These are phyloP conservation scores for Sporobolomyces pararoseus DNA, from an alignment of 768 basidiomycete genomes.

Conservation along the genomic window DNA sequence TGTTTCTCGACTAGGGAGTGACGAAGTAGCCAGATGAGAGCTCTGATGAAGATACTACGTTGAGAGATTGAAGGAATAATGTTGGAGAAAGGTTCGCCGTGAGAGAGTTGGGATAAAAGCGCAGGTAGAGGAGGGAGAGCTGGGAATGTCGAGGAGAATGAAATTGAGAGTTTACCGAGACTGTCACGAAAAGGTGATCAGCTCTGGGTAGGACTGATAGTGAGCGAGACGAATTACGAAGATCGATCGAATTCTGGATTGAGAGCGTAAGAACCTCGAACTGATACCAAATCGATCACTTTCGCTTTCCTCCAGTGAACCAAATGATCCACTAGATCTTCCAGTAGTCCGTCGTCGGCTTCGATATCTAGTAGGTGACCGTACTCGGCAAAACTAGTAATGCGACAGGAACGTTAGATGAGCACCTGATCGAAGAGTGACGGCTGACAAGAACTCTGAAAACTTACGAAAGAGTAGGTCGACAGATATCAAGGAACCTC, in stretches of 20 bases:
- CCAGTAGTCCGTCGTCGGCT: constrained; percentile 55
- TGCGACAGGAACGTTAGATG: too few species aligned
- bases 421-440: background rate
- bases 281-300: constrained; percentile 74
- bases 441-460: background rate
- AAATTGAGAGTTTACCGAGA: constrained; percentile 56
- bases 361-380: constrained; percentile 78
- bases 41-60: constrained; percentile 69
- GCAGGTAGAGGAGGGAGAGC: constrained; percentile 67
- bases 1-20: constrained; percentile 77
- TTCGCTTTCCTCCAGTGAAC: constrained; percentile 86
- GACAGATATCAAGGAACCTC: constrained; percentile 66
- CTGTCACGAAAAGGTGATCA: too few species aligned
- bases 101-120: constrained; percentile 71
- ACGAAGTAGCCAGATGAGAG: constrained; percentile 86
- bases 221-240: constrained; percentile 50
- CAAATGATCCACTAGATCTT: constrained; percentile 74
- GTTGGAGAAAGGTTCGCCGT: constrained; percentile 68
- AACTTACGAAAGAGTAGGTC: constrained; percentile 71
- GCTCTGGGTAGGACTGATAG: background rate
- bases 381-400: constrained; percentile 63
- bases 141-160: constrained; percentile 64
- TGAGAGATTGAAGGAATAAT: constrained; percentile 62
- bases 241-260: constrained; percentile 58
- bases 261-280: constrained; percentile 78